Evolutionary conservation across 176 grass and related monocot genomes (phyloP), one percentile per base, ranked within the genome.

Genomic region (Triticum monococcum): DNA sequence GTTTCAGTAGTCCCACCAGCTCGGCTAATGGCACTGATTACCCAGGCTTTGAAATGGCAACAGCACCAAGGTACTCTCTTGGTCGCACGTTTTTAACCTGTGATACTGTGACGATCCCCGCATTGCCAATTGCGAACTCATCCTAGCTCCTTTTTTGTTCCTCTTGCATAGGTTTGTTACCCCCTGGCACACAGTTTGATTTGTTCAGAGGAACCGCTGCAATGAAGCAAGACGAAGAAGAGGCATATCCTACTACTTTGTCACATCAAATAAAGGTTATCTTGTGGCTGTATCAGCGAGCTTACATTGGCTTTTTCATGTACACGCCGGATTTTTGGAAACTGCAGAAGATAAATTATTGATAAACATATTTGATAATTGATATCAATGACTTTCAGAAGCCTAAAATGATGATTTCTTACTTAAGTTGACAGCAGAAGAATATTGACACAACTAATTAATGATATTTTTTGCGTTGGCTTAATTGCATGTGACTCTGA

Each of bases 181-280:
- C 97, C 4, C 94, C 97, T 77, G 92, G 94, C 79, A 96, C 97
- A 78, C 97, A 99, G 81, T 99, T 99, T 79, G 97, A 99, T 94
- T 96, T 99, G 70, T 99, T 99, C 84, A 93, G 97, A 80, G 97
- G 97, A 86, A 99, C 97, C 14, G 92, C 97, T 85, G 97, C 94
- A 83, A 94, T 99, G 97, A 99, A 96, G 64, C 97, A 99, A 91
- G 97, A 94, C 73, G 97, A 99, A 88, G 94, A 96, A 86, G 97
- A 99, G 50, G 85, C 87, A 25, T 96, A 91, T 40, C 97, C 97
- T 69, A 96, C 92, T 52, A 83, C 89, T 75, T 82, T 96, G 78
- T 85, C 82, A 75, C 97, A 99, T 90, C 92, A 94, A 92, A 99
- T 96, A 75, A 99, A 96, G 97, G 97, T 99, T 57, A 90, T 72